Evolutionary conservation across 2,329 filamentous ascomycete genomes (phyloP).

Genomic region (Scopulariopsis brevicaulis): DNA sequence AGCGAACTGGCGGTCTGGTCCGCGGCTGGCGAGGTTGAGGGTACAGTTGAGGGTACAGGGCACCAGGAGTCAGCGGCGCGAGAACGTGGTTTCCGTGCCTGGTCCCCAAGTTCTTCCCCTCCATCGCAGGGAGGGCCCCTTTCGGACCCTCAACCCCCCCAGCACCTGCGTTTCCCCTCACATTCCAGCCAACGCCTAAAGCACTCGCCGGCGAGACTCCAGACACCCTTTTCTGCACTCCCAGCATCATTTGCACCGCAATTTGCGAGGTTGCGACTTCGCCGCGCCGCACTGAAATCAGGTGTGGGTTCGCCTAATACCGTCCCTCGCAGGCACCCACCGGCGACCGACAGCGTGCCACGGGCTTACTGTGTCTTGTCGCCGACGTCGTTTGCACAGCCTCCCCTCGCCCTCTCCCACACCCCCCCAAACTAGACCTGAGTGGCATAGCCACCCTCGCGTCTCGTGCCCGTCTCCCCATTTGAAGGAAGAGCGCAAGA

Average conservation of each 20-base stretch:
- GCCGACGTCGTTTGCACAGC: conserved; percentile 3
- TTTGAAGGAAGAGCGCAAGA: conserved; percentile 4
- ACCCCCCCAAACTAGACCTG: background rate
- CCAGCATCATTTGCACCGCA: background rate
- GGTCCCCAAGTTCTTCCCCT: background rate
- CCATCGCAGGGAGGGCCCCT: background rate
- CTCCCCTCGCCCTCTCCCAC: conserved; percentile 1
- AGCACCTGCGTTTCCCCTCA: background rate
- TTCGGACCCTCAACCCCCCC: background rate
- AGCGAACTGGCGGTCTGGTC: background rate
- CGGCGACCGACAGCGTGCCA: background rate
- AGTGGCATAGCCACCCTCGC: conserved; percentile 4
- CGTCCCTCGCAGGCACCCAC: background rate
- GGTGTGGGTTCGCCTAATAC: background rate
- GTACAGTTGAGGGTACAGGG: background rate
- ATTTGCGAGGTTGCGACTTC: background rate
- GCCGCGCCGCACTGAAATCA: background rate
- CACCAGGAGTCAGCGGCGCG: background rate
- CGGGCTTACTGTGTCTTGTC: background rate
- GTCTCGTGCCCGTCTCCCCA: background rate
- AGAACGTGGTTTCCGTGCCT: background rate
- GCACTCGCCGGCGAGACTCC: background rate
- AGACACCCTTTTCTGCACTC: background rate
- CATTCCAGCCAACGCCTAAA: background rate
- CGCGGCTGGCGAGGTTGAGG: background rate